Base-by-base conservation (phyloP, 2,329 filamentous ascomycete genomes). In the Fusarium caatingaense region DNA sequence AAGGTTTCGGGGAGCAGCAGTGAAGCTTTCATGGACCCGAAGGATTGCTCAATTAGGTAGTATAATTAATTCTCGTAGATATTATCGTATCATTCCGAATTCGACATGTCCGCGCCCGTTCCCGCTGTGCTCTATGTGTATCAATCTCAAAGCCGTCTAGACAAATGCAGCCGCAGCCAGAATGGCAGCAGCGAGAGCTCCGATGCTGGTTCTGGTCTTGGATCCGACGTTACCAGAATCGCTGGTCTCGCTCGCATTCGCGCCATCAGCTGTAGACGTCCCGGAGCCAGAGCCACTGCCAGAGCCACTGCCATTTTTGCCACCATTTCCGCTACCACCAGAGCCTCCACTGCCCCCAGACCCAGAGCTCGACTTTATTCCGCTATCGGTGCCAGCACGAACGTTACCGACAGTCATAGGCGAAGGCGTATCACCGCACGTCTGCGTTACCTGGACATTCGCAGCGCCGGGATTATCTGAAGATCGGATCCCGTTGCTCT, bases 391-490 rank as follows among this genome's bases (percentile, higher is more conserved):
- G 15, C 56, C 62, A 21, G 68, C 27, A 3, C 67, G 66, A 6
- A 69, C 51, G 15, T 67, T 58, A 7, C 64, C 61, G 20, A 69
- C 56, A 8, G 66, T 69, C 8, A 69, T 53, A 25, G 66, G 61
- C 4, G 66, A 60, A 11, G 66, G 62, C 11, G 18, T 67, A 11
- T 62, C 44, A 2, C 66, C 62, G 21, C 67, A 69, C 16, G 54
- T 59, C n/a, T 69, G 66, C 6, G 66, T 69, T 5, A 70, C 48
- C 28, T 64, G 53, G 9, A 70, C 68, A 16, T 68, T 53, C 34
- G 49, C 49, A 53, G 49, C 49, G 18, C 49, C 40, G 8, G 66
- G 66, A 2, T 69, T 55, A 6, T 64, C 57, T 2, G 67, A 69
- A 7, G 66, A 69, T 20, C 56, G 23, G 8, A 69, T 44, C 7